Percentiles rank a stretch among this genome's conserved stretches.
Conservation (phyloP, 192 early-diverging fungal genomes). For the Backusella macrospora region DNA sequence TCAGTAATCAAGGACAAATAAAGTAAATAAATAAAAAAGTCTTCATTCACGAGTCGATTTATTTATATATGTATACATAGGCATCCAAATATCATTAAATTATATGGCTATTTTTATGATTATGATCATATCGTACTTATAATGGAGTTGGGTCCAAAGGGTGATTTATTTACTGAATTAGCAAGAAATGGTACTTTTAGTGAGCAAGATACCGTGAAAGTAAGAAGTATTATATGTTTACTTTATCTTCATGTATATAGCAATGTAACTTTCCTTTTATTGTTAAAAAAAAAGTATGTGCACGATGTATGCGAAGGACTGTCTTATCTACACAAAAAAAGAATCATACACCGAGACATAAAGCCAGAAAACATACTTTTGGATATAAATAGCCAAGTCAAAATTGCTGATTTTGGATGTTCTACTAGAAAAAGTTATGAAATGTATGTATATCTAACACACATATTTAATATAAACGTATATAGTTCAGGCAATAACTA, state of each 20-base stretch:
- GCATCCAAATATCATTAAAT: background rate
- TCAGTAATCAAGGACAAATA: background rate
- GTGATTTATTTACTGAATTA: background rate
- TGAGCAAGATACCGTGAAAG: background rate
- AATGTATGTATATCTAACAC: background rate
- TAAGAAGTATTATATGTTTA: background rate
- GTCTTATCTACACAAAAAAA: background rate
- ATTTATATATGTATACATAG: background rate
- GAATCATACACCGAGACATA: background rate
- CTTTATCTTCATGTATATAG: no score
- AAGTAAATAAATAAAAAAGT: background rate
- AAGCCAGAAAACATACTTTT: background rate
- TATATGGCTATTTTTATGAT: background rate
- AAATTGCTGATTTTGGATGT: constrained; percentile 3
- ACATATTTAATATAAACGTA: background rate
- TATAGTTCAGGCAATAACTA: no score
- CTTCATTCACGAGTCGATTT: background rate
- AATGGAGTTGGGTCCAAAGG: background rate
- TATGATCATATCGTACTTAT: background rate
- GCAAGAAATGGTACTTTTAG: background rate
- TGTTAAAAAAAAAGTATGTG: background rate
- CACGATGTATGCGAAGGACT: background rate
- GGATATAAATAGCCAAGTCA: background rate
- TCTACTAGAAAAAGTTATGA: background rate
- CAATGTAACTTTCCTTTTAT: no score